Percentiles rank a stretch among this genome's conserved stretches.
Evolutionary conservation across 2,329 filamentous ascomycete genomes (phyloP).

Genomic region (Trichoderma hamatum): DNA sequence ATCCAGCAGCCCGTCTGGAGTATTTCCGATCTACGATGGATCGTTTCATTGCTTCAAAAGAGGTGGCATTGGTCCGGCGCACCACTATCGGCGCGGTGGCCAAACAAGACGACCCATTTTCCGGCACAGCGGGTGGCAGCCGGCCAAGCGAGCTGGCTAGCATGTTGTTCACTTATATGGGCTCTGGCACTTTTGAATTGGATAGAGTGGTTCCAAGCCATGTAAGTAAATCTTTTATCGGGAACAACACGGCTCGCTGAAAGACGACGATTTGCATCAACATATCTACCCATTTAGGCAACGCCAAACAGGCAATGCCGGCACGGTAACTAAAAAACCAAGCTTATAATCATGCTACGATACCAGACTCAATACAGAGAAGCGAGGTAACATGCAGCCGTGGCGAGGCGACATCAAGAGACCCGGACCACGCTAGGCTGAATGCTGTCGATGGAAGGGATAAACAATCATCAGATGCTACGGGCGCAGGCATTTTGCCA

Average conservation of each 20-base stretch:
- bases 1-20: conserved; percentile 4
- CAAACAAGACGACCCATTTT: neutral
- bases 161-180: neutral
- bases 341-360: neutral
- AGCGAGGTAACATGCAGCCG: conserved; percentile 7
- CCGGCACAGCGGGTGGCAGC: conserved; percentile 1
- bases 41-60: conserved; percentile 24
- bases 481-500: conserved; percentile 1
- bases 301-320: neutral
- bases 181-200: neutral
- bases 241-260: neutral
- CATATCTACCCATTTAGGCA: neutral
- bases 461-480: neutral
- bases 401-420: conserved; percentile 5
- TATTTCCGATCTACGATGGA: conserved; percentile 27
- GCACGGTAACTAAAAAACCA: neutral
- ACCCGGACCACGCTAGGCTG: neutral
- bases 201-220: neutral
- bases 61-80: conserved; percentile 23
- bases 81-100: conserved; percentile 5
- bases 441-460: neutral
- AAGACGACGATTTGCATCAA: neutral
- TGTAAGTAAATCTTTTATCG: neutral
- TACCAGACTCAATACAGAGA: neutral
- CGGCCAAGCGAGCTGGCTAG: conserved; percentile 15